Evolutionary conservation across 2,329 filamentous ascomycete species (phyloP), one percentile per base, ranked within the genome.

Genomic region (Colletotrichum sp.): DNA sequence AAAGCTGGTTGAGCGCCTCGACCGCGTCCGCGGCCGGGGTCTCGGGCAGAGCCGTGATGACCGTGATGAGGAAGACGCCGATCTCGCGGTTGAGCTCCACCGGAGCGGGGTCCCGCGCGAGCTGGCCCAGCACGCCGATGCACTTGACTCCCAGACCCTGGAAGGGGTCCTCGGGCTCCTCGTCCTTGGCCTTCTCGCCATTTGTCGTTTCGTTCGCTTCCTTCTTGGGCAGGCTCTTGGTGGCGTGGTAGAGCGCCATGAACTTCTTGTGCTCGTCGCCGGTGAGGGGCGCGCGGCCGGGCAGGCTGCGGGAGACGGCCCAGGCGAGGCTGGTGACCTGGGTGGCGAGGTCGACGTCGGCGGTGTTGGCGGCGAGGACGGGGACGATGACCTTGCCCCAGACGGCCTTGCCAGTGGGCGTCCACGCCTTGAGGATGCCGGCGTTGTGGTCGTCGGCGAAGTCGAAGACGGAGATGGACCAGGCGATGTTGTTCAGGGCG

Each of bases 401-500:
- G 78, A 94, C 89, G 71, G 85, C 83, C 77, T 88, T 87, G 32
- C 89, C 89, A 8, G 87, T 82, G 1, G 90, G 88, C 3, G 83
- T 82, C 92, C 93, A 94, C 6, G 87, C 87, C 64, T 83, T 84
- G 69, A 87, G 86, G 71, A 94, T 86, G 72, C 86, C 84, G 6
- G 86, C 83, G 80, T 91, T 91, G 68, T 88, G 86, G n/a, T 85
- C 84, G 36, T 90, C 87, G 28, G 88, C 85, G 79, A 92, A 92
- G 82, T 93, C 91, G 78, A 92, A 85, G 79, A 89, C 89, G 10
- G 91, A 92, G 55, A 93, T 86, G 13, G 92, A 92, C 92, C 93
- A 94, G 69, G 92, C 87, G 69, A 94, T 90, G 83, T 94, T 94
- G 86, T 91, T 93, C 75, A 94, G 87, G 18, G 91, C 89, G 3